These are phyloP conservation scores for Volvariella volvacea DNA, from an alignment of 1,284 basidiomycete genomes.

Conservation along the genomic window DNA sequence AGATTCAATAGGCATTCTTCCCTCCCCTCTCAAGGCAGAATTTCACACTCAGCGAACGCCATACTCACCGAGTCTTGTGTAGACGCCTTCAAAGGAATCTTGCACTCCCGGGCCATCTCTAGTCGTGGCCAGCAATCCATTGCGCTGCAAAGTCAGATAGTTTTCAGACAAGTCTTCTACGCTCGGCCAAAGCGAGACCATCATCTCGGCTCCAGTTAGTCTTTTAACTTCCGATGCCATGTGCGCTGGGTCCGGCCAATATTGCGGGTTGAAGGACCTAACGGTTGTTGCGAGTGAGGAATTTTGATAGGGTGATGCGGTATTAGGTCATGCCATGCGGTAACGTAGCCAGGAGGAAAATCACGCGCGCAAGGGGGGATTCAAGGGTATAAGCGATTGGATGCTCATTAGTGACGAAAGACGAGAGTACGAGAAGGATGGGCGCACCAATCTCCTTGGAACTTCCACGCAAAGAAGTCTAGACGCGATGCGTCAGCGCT, in stretches of 20 bases:
- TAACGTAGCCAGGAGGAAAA: too few species aligned
- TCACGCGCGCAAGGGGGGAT: too few species aligned
- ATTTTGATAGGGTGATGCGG: not conserved
- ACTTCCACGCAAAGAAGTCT: slow-evolving; percentile 38
- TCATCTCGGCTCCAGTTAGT: slow-evolving; percentile 37
- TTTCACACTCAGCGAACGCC: slow-evolving; percentile 11
- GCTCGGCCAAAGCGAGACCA: slow-evolving; percentile 37
- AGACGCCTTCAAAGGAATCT: slow-evolving; percentile 33
- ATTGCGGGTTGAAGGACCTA: slow-evolving; percentile 31
- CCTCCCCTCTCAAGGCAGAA: slow-evolving; percentile 1
- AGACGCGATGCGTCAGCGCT: not conserved
- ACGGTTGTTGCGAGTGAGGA: not conserved
- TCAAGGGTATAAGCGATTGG: too few species aligned
- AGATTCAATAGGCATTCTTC: too few species aligned
- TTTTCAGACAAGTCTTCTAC: slow-evolving; percentile 33
- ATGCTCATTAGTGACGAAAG: not conserved
- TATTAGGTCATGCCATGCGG: not conserved
- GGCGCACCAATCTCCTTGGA: slow-evolving; percentile 32
- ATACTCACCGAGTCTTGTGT: slow-evolving; percentile 24
- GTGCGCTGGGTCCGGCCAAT: slow-evolving; percentile 29
- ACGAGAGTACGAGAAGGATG: not conserved
- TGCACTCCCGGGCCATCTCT: slow-evolving; percentile 32
- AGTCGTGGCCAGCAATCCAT: slow-evolving; percentile 30
- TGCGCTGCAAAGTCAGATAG: slow-evolving; percentile 25
- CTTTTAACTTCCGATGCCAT: slow-evolving; percentile 31